Evolutionary conservation across 1,284 basidiomycete genomes (phyloP), one percentile per base, ranked within the genome.

Genomic region (Trichosporon faecale): DNA sequence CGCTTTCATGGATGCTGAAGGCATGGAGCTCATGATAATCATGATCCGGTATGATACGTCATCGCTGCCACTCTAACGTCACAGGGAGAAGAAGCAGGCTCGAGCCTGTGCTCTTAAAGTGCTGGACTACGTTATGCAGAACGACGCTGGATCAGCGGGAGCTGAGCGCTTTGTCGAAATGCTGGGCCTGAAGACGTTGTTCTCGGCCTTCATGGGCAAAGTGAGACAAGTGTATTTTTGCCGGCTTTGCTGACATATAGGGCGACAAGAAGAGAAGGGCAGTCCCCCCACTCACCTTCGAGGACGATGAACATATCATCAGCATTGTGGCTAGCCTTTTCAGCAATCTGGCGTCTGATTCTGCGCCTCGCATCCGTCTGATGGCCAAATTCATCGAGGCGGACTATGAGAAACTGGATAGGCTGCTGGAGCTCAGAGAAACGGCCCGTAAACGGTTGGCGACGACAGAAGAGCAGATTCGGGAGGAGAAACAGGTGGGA

Each of bases 11-110:
- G 88, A 90, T n/a, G 91, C 90, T 11, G 97, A 99, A 82, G 97
- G 97, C 0, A 89, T 95, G 12, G 97, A 99, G 77, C 87, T 99
- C 27, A 98, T 99, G 95, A 88, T 97, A 23, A 86, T 98, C 71
- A 91, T 98, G 86, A 92, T 98, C 89, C 95, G 91, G 92, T 95
- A 75, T 63, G 89, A 83, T 3, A 14, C 31, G 29, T 4, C 2
- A 21, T 64, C 8, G 37, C 2, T 6, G 4, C 25, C 3, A 8
- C 18, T 18, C 68, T 67, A 69, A 67, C 67, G 31, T 40, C 61
- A 35, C 77, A 95, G 93, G 81, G 91, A 93, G 75, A 97, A 94
- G 80, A 88, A 88, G 74, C 87, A 92, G 69, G 88, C 93, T 0
- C 89, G 90, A 65, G 91, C 90, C 12, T 86, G 93, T 44, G 89